A percentile compares a stretch with the other conserved stretches of the same genome.
Evolutionary conservation across 139 green algal species (phyloP).

Genomic region (Chlorella sp.): DNA sequence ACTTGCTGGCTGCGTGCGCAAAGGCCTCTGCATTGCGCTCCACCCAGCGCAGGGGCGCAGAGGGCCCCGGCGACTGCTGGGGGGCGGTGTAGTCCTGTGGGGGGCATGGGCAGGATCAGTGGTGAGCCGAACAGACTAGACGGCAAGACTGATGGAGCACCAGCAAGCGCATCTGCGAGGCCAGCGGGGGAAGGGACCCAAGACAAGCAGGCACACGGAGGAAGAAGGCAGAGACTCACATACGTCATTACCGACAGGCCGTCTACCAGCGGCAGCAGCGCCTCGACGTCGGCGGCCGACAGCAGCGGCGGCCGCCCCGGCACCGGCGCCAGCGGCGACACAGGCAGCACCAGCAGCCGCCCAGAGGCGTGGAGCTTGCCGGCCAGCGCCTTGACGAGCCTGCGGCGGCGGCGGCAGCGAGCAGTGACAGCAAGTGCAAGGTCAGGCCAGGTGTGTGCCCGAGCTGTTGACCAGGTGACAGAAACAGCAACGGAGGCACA

Average conservation of each 20-base stretch:
- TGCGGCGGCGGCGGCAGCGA: too few species aligned
- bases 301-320: neutral
- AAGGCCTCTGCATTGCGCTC: slow-evolving; percentile 32
- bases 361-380: neutral
- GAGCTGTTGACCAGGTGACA: too few species aligned
- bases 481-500: too few species aligned
- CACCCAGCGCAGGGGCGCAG: slow-evolving; percentile 52
- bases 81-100: slow-evolving; percentile 12
- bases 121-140: too few species aligned
- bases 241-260: slow-evolving; percentile 8
- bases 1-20: slow-evolving; percentile 8
- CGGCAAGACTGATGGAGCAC: slow-evolving; percentile 26
- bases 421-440: too few species aligned
- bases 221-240: neutral
- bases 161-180: neutral
- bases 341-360: slow-evolving; percentile 41
- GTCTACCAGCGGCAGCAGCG: slow-evolving; percentile 19
- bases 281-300: neutral
- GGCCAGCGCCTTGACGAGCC: too few species aligned
- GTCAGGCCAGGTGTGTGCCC: too few species aligned
- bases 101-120: too few species aligned
- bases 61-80: slow-evolving; percentile 36
- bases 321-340: slow-evolving; percentile 39
- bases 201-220: neutral
- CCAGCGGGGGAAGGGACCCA: neutral